Evolutionary conservation across 805 yeast species (phyloP), one percentile per base, ranked within the genome.

Genomic region (Metschnikowia koreensis): DNA sequence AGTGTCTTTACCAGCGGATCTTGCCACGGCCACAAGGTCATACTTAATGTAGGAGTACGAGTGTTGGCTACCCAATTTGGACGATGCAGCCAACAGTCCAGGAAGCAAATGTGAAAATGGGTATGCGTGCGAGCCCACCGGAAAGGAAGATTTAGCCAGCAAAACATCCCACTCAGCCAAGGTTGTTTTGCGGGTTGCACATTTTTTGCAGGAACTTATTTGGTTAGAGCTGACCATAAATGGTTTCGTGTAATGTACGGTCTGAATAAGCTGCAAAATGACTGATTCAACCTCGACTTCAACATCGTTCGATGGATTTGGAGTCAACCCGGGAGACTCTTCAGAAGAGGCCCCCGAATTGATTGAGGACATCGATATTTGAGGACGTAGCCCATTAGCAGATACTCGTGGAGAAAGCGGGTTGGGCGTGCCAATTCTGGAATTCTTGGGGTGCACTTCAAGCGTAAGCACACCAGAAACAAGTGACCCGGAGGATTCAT

Each of bases 71-170:
- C 96, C 91, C 15, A 88, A 65, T n/a, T 83, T 74, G 34, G 84
- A 67, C 1, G 96, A 81, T 1, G 96, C 89, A 0, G 98, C 97
- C 31, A 91, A 67, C 26, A 87, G 76, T 0, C 99, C 99, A 0
- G 97, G 96, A 8, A 94, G 66, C 39, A 94, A 71, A 66, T 90
- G 91, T 17, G 96, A 86, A 65, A 94, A 93, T 1, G 99, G 99
- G 66, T 89, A 94, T 1, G 88, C 90, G 62, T 94, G 97, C 15
- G 78, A 74, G 1, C 93, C 94, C 6, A 73, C 68, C 7, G 84
- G 74, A 55, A 90, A 81, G n/a, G 79, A 74, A 1, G 82, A 75
- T 0, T 81, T 73, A 31, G 76, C 75, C 5, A 81, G 72, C 51
- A 94, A 76, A 10, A 94, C 86, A 60, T 90, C 90, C 99, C 99